Evolutionary conservation across 1,139 yeast genomes (phyloP).

Genomic region (Pichia sp.): DNA sequence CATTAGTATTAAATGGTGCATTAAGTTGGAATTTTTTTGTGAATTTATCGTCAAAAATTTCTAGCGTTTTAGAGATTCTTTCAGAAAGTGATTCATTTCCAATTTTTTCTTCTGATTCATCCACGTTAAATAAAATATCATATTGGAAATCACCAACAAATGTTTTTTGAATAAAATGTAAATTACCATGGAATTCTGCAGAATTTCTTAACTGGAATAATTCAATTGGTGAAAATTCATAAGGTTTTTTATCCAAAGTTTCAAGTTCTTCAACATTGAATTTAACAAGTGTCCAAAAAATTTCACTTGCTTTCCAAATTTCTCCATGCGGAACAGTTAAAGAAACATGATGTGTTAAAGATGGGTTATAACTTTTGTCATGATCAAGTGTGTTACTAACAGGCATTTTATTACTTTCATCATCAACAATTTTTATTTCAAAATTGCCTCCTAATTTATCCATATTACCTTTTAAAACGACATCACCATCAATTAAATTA

Average conservation of each 20-base stretch:
- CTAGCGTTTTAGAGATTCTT: constrained; percentile 35
- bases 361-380: constrained; percentile 42
- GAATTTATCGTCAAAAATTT: constrained; percentile 52
- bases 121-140: constrained; percentile 56
- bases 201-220: constrained; percentile 54
- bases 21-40: constrained; percentile 45
- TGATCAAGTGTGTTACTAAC: constrained; percentile 27
- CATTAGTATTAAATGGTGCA: constrained; percentile 46
- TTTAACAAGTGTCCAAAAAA: constrained; percentile 62
- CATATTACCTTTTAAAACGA: constrained; percentile 49
- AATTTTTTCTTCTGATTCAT: constrained; percentile 40
- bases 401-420: constrained; percentile 41
- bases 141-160: constrained; percentile 75
- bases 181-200: constrained; percentile 61
- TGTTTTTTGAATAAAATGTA: constrained; percentile 72
- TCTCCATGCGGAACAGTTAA: constrained; percentile 66
- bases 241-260: constrained; percentile 28
- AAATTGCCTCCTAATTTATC: constrained; percentile 51
- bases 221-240: constrained; percentile 40
- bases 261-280: constrained; percentile 55
- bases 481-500: constrained; percentile 23
- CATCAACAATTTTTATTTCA: constrained; percentile 44
- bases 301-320: constrained; percentile 76
- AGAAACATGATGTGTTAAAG: constrained; percentile 58
- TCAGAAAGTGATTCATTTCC: constrained; percentile 35